A percentile compares a stretch with the other conserved stretches of the same genome.
phyloP scores from a whole-genome alignment of 1,284 basidiomycete genomes.

The Trichosporon sp. region DNA sequence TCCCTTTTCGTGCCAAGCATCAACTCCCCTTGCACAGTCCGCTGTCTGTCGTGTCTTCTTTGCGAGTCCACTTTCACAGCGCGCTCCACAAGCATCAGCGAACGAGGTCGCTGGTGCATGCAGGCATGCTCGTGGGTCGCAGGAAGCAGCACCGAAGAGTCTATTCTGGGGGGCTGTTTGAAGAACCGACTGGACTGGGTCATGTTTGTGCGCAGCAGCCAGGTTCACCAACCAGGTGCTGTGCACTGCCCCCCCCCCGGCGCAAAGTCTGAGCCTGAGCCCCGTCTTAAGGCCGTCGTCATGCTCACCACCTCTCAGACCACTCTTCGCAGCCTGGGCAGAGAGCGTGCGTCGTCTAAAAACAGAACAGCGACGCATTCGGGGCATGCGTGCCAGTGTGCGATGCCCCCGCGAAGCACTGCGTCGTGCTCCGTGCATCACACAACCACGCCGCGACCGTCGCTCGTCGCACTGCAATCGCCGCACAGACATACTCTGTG shows the following conservation, averaged over 20 bases:
- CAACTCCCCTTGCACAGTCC: background rate
- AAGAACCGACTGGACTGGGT: background rate
- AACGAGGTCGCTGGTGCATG: background rate
- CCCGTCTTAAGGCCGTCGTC: slow-evolving; percentile 12
- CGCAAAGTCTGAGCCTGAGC: background rate
- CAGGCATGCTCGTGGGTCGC: background rate
- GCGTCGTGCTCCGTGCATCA: background rate
- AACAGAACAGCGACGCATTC: background rate
- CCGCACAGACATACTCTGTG: background rate
- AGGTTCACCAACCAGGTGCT: background rate
- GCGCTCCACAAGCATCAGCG: background rate
- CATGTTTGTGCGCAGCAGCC: slow-evolving; percentile 3
- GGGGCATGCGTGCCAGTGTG: too few species aligned
- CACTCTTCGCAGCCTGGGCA: too few species aligned
- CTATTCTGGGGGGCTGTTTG: background rate
- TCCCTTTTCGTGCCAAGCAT: slow-evolving; percentile 1
- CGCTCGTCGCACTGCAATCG: background rate
- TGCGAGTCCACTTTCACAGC: too few species aligned
- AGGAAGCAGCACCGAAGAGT: background rate
- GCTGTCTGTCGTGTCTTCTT: background rate
- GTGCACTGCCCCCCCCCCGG: background rate
- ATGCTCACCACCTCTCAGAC: background rate
- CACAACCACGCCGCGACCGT: background rate
- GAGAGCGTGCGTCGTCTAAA: background rate
- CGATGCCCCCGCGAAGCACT: background rate